Conservation (phyloP, 2,329 filamentous ascomycete species). For the Colletotrichum truncatum region DNA sequence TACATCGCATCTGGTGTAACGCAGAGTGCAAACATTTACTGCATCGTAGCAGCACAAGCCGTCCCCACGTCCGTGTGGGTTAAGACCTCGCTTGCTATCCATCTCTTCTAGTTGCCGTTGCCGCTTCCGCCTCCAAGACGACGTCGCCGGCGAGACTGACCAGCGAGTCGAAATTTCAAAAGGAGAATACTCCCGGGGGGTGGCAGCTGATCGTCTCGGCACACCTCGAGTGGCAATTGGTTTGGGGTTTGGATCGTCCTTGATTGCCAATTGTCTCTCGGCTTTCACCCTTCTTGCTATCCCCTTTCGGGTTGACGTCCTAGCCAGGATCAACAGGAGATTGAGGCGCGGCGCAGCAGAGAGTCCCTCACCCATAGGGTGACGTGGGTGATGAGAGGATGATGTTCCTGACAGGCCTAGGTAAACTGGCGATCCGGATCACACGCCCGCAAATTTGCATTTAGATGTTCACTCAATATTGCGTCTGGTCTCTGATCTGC, state of each 20-base stretch:
- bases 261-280: constrained; percentile 17
- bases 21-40: background rate
- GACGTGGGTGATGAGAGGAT: constrained; percentile 17
- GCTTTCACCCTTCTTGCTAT: constrained; percentile 10
- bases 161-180: background rate
- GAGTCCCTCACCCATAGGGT: background rate
- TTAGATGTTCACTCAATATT: background rate
- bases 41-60: background rate
- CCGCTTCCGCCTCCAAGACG: background rate
- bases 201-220: constrained; percentile 25
- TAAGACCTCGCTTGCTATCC: background rate
- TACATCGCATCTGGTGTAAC: background rate
- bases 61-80: background rate
- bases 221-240: background rate
- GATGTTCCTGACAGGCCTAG: background rate
- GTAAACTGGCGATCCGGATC: constrained; percentile 18
- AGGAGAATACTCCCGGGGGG: background rate
- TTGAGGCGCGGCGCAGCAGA: constrained; percentile 20
- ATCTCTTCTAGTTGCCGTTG: background rate
- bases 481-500: background rate
- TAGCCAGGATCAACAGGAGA: constrained; percentile 27
- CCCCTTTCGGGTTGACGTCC: constrained; percentile 10
- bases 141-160: constrained; percentile 11
- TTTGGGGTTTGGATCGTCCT: background rate
- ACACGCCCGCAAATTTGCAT: constrained; percentile 1